These are phyloP conservation scores for Cystobasidium ongulense DNA, from an alignment of 768 basidiomycete genomes.

Conservation along the genomic window DNA sequence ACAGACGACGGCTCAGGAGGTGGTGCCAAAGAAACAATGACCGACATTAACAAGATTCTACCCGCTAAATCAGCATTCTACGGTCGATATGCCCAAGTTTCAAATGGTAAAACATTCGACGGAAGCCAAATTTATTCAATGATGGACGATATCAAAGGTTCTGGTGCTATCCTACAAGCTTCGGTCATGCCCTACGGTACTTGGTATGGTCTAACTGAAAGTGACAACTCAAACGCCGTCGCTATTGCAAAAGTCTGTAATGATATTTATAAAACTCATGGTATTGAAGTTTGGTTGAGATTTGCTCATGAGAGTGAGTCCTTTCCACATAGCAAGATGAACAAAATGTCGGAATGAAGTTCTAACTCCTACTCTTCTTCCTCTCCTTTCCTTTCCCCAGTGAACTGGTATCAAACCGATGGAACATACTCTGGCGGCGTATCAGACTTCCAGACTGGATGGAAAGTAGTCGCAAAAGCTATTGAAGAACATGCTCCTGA, in stretches of 20 bases:
- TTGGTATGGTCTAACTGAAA: constrained; percentile 30
- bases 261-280: constrained; percentile 30
- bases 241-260: constrained; percentile 28
- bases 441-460: constrained; percentile 31
- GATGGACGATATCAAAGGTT: constrained; percentile 29
- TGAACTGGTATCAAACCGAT: constrained; percentile 30
- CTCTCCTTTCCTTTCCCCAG: background rate
- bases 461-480: constrained; percentile 10
- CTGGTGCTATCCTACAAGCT: constrained; percentile 25
- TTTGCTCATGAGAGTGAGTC: constrained; percentile 31
- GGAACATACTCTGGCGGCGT: constrained; percentile 30
- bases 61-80: constrained; percentile 22
- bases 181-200: constrained; percentile 30
- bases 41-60: constrained; percentile 30
- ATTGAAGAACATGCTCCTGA: constrained; percentile 27
- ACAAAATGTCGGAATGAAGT: too few relatives aligned
- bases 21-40: constrained; percentile 36
- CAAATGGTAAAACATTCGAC: constrained; percentile 37
- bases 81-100: constrained; percentile 34
- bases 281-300: constrained; percentile 32
- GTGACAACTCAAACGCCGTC: constrained; percentile 29
- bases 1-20: constrained; percentile 38
- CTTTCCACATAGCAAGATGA: background rate
- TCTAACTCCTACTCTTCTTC: background rate
- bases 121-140: constrained; percentile 31